phyloP scores from a whole-genome alignment of 2,329 filamentous ascomycete genomes.

The Penicillium occitanis region DNA sequence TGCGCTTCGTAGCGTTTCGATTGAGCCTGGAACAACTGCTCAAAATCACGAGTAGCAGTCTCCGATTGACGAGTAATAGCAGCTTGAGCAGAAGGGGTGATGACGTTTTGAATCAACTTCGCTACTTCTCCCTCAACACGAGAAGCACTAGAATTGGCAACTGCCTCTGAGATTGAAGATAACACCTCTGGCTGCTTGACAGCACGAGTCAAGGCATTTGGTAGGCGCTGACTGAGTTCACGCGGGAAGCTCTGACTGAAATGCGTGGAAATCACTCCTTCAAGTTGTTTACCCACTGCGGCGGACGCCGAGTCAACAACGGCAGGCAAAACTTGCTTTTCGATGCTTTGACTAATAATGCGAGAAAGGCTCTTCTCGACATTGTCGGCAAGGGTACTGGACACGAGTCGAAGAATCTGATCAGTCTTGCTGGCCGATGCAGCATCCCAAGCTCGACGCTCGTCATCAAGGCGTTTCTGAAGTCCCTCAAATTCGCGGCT shows the following conservation, averaged over 20 bases:
- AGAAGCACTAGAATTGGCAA: slow-evolving; percentile 64
- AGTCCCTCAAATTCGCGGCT: slow-evolving; percentile 55
- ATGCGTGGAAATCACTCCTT: slow-evolving; percentile 64
- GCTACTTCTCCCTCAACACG: slow-evolving; percentile 70
- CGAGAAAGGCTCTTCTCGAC: slow-evolving; percentile 73
- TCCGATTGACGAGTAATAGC: slow-evolving; percentile 66
- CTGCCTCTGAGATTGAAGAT: slow-evolving; percentile 69
- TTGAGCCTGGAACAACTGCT: slow-evolving; percentile 58
- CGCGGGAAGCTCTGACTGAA: slow-evolving; percentile 67
- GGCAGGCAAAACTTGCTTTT: slow-evolving; percentile 71
- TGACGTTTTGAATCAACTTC: slow-evolving; percentile 59
- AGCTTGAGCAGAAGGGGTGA: slow-evolving; percentile 66
- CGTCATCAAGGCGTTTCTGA: slow-evolving; percentile 65
- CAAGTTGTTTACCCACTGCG: slow-evolving; percentile 70
- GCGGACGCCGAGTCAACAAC: slow-evolving; percentile 67
- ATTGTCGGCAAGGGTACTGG: slow-evolving; percentile 67
- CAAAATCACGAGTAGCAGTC: slow-evolving; percentile 66
- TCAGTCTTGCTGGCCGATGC: slow-evolving; percentile 66
- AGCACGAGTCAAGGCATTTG: slow-evolving; percentile 64
- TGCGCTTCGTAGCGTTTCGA: slow-evolving; percentile 53
- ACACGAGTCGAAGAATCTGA: slow-evolving; percentile 66
- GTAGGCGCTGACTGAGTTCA: slow-evolving; percentile 71
- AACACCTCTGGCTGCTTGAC: slow-evolving; percentile 73
- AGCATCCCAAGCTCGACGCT: slow-evolving; percentile 64
- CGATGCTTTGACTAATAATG: slow-evolving; percentile 74